These are phyloP conservation scores for Moesziomyces globuligerus DNA, from an alignment of 1,284 basidiomycete species.

Conservation along the genomic window DNA sequence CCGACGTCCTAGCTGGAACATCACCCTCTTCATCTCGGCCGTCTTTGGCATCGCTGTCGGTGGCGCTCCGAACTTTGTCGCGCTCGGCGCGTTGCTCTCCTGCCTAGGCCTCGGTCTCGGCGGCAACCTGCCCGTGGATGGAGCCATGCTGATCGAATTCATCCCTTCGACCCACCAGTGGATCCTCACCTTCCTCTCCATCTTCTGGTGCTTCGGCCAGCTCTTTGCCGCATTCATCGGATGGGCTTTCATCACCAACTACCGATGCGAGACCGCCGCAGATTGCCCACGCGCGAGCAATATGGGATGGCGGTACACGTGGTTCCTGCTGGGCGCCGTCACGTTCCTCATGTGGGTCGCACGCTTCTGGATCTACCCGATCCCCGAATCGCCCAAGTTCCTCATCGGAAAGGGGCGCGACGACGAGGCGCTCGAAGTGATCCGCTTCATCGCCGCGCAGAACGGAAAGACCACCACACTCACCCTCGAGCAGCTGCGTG, in stretches of 20 bases:
- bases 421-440: constrained; percentile 76
- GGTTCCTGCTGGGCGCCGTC: constrained; percentile 68
- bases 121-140: constrained; percentile 70
- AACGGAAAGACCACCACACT: constrained; percentile 71
- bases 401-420: constrained; percentile 79
- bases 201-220: constrained; percentile 76
- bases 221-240: constrained; percentile 67
- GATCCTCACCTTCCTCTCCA: constrained; percentile 75
- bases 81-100: constrained; percentile 71
- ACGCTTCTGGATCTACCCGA: constrained; percentile 67
- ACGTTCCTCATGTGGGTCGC: constrained; percentile 62
- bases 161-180: constrained; percentile 69
- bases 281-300: constrained; percentile 71
- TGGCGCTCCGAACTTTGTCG: constrained; percentile 72
- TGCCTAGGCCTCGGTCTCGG: constrained; percentile 73
- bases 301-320: constrained; percentile 75
- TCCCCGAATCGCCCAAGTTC: constrained; percentile 76
- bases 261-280: constrained; percentile 58
- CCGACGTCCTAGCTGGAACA: constrained; percentile 73
- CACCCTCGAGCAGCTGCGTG: constrained; percentile 52
- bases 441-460: constrained; percentile 76
- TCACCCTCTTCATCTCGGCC: constrained; percentile 73
- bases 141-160: constrained; percentile 63
- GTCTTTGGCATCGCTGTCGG: constrained; percentile 75
- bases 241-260: constrained; percentile 71